phyloP scores from a whole-genome alignment of 148 eudicot species.

The Pouteria glomerata region DNA sequence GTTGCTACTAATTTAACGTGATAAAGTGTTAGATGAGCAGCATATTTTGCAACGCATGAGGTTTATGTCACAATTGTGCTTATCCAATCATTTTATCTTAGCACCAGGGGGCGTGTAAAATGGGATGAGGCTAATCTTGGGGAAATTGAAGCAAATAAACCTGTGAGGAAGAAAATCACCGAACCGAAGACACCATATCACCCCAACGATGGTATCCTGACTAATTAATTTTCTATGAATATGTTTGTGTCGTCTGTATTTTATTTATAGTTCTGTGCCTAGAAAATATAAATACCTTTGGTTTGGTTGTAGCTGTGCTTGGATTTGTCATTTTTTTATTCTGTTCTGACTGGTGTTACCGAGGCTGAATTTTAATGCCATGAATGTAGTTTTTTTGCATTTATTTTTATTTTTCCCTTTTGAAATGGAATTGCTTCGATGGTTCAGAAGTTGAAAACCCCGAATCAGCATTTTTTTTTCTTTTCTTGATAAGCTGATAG shows the following conservation, averaged over 20 bases:
- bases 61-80: not conserved
- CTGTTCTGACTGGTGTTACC: not conserved
- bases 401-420: not conserved
- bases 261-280: not conserved
- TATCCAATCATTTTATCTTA: slow-evolving; percentile 11
- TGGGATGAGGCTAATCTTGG: slow-evolving; percentile 87
- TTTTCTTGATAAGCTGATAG: no score
- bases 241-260: not conserved
- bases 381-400: not conserved
- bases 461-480: no score
- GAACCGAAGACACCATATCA: slow-evolving; percentile 98
- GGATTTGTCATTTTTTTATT: not conserved
- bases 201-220: slow-evolving; percentile 57
- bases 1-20: not conserved
- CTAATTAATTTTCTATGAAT: not conserved
- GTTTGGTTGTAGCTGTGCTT: not conserved
- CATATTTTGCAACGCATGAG: not conserved
- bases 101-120: slow-evolving; percentile 58
- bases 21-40: not conserved
- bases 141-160: slow-evolving; percentile 89
- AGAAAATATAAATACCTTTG: not conserved
- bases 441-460: not conserved
- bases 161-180: slow-evolving; percentile 91
- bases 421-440: not conserved
- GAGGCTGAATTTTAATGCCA: not conserved